phyloP scores from a whole-genome alignment of 2,329 filamentous ascomycete genomes.

The Penicillium sp. region DNA sequence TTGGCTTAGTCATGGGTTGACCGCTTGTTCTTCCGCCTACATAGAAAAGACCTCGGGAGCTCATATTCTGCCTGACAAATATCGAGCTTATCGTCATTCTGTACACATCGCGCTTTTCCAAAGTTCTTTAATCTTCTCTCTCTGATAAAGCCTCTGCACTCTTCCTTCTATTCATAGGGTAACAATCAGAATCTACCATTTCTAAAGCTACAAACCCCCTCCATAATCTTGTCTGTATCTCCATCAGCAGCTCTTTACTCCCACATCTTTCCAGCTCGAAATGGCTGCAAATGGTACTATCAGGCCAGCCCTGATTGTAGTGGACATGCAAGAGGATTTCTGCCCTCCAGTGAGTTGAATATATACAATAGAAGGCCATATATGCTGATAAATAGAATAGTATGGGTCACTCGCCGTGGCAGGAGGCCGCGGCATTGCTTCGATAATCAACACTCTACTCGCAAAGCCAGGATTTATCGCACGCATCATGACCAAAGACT shows the following conservation, averaged over 20 bases:
- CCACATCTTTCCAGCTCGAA: neutral
- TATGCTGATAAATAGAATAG: slow-evolving; percentile 45
- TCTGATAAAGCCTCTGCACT: neutral
- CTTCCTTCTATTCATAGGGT: neutral
- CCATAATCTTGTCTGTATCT: neutral
- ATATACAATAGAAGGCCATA: neutral
- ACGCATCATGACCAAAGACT: slow-evolving; percentile 88
- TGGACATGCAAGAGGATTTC: slow-evolving; percentile 94
- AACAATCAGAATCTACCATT: neutral
- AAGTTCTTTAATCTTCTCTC: neutral
- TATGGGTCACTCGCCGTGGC: slow-evolving; percentile 81
- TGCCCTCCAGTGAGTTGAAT: slow-evolving; percentile 70
- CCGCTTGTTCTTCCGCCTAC: neutral
- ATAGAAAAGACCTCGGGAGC: too few relatives aligned
- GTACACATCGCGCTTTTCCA: neutral
- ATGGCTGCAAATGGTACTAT: slow-evolving; percentile 1
- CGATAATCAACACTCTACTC: slow-evolving; percentile 72
- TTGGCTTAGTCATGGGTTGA: slow-evolving; percentile 16
- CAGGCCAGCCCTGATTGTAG: slow-evolving; percentile 63
- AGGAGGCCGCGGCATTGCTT: slow-evolving; percentile 66
- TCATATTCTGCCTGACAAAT: slow-evolving; percentile 6
- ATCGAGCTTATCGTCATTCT: neutral
- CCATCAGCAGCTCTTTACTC: neutral
- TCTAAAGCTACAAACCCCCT: neutral
- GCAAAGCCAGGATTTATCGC: slow-evolving; percentile 62